phyloP scores from a whole-genome alignment of 352 stramenopile genomes.

The Phytophthora idaei region DNA sequence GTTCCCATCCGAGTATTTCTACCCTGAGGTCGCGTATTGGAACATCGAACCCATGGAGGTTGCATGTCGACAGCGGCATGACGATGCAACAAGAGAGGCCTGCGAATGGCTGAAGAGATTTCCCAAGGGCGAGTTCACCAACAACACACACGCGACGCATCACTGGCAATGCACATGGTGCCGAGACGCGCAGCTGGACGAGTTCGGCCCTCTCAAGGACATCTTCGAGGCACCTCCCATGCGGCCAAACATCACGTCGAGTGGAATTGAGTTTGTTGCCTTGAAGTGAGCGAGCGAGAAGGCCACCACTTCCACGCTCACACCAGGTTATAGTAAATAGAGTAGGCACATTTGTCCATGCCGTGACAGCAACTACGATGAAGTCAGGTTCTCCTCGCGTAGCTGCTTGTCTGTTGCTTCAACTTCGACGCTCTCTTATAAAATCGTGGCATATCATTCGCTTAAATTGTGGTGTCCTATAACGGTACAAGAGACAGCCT shows the following conservation, averaged over 20 bases:
- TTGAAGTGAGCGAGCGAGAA: not conserved
- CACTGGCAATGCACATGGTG: conserved; percentile 75
- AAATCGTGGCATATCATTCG: not conserved
- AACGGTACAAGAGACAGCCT: conserved; percentile 8
- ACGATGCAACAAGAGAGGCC: conserved; percentile 28
- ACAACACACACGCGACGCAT: conserved; percentile 48
- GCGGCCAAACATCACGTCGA: conserved; percentile 26
- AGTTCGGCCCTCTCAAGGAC: conserved; percentile 32
- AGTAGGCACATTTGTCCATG: too few relatives aligned
- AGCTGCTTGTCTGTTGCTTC: too few relatives aligned
- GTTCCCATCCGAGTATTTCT: conserved; percentile 54
- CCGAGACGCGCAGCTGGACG: conserved; percentile 31
- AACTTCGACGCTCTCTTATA: too few relatives aligned
- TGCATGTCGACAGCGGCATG: conserved; percentile 24
- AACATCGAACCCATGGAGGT: conserved; percentile 46
- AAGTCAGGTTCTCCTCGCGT: too few relatives aligned
- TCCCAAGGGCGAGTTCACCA: conserved; percentile 53
- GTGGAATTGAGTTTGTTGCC: conserved; percentile 18
- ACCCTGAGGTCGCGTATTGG: conserved; percentile 61
- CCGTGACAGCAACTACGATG: too few relatives aligned
- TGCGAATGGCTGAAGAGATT: conserved; percentile 50
- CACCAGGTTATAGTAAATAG: too few relatives aligned
- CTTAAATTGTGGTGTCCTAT: conserved; percentile 1
- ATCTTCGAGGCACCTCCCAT: conserved; percentile 29
- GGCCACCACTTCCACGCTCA: too few relatives aligned